Conservation (phyloP, 164 flowering plant species). For the Vitis rupestris region DNA sequence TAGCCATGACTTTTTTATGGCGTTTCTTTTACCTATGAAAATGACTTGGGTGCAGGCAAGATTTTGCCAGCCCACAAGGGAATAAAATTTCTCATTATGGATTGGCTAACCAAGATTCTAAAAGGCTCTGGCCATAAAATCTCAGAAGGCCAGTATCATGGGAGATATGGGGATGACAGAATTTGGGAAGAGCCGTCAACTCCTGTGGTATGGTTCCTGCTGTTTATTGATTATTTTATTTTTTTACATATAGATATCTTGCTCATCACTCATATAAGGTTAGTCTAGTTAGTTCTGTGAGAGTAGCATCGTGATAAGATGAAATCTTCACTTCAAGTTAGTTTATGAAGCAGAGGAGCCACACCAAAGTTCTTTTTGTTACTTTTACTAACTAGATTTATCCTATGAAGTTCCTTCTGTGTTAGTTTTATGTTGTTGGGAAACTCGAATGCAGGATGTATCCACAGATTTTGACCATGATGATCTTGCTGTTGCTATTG, state of each 20-base stretch:
- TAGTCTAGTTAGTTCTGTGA: no score
- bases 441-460: slow-evolving; percentile 47
- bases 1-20: no score
- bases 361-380: neutral
- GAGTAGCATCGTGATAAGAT: no score
- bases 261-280: no score
- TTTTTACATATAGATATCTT: no score
- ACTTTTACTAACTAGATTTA: neutral
- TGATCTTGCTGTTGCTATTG: slow-evolving; percentile 81
- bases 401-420: slow-evolving; percentile 4
- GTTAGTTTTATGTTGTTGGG: neutral
- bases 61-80: neutral
- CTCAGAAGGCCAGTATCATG: slow-evolving; percentile 39
- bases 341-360: neutral
- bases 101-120: slow-evolving; percentile 57
- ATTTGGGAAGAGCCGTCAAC: slow-evolving; percentile 33
- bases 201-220: slow-evolving; percentile 33
- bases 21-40: neutral
- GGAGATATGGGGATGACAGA: slow-evolving; percentile 31
- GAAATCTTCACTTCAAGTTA: neutral
- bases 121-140: slow-evolving; percentile 47
- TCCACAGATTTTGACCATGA: slow-evolving; percentile 63
- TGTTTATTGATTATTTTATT: neutral
- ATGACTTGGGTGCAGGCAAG: slow-evolving; percentile 10
- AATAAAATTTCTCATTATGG: slow-evolving; percentile 29